A percentile compares a stretch with the other conserved stretches of the same genome.
Evolutionary conservation across 2,329 filamentous ascomycete genomes (phyloP).

Genomic region (Chaetomium olivaceum): DNA sequence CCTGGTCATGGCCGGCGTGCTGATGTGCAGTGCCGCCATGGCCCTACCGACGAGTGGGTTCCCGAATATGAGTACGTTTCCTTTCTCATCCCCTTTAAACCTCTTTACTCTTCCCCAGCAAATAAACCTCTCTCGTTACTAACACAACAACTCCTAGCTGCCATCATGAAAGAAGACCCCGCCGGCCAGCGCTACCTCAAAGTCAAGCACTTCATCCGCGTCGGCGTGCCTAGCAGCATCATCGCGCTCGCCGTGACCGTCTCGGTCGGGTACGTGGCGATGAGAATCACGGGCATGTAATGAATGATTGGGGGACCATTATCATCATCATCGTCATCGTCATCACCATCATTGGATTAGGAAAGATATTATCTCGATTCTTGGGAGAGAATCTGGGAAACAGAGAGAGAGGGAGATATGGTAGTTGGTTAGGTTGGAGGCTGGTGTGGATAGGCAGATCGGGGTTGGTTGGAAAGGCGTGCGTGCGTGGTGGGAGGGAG

Average conservation of each 20-base stretch:
- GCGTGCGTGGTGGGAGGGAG: neutral
- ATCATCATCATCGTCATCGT: no score
- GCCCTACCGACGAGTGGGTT: conserved; percentile 93
- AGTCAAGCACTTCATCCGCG: conserved; percentile 91
- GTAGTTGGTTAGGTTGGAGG: neutral
- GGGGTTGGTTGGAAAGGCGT: neutral
- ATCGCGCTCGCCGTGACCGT: conserved; percentile 80
- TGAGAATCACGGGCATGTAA: conserved; percentile 61
- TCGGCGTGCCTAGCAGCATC: conserved; percentile 86
- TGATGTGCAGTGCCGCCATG: conserved; percentile 99
- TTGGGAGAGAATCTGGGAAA: neutral
- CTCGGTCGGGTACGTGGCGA: conserved; percentile 86
- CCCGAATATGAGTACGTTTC: conserved; percentile 98
- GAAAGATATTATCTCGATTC: neutral
- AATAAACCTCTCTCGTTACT: neutral
- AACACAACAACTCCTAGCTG: conserved; percentile 60
- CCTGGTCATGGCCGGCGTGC: conserved; percentile 87
- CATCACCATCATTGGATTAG: neutral
- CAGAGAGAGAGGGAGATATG: neutral
- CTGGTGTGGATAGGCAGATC: neutral
- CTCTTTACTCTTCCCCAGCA: no score
- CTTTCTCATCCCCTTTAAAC: neutral
- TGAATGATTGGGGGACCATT: neutral
- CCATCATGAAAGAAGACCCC: conserved; percentile 98
- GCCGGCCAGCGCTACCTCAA: conserved; percentile 89